Conservation (phyloP, 2,329 filamentous ascomycete genomes). For the Orbilia blumenaviensis region DNA sequence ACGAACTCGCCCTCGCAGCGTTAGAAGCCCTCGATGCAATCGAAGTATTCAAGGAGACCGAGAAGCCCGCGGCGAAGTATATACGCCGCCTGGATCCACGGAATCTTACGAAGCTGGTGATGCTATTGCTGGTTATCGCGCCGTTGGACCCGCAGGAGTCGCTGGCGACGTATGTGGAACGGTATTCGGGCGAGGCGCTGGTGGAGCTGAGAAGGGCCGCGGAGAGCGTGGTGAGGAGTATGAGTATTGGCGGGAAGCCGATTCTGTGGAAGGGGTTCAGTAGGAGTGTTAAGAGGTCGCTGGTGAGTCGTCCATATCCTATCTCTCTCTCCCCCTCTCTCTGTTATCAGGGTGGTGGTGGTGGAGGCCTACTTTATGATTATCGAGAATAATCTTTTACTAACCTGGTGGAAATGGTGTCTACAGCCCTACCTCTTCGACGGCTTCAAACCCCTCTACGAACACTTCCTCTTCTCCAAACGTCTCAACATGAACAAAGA, state of each 20-base stretch:
- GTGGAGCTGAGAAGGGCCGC: conserved; percentile 70
- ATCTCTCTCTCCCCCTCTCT: background rate
- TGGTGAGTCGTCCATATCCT: conserved; percentile 52
- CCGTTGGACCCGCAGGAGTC: conserved; percentile 73
- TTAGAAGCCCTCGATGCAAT: conserved; percentile 74
- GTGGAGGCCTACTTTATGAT: background rate
- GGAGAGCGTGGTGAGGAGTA: conserved; percentile 69
- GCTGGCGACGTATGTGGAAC: conserved; percentile 69
- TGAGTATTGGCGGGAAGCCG: conserved; percentile 52
- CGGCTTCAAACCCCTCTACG: conserved; percentile 74
- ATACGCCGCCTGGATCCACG: conserved; percentile 75
- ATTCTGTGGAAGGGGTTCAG: conserved; percentile 55
- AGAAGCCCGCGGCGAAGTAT: conserved; percentile 67
- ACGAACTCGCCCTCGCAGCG: conserved; percentile 74
- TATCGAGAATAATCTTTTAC: background rate
- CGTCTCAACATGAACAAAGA: conserved; percentile 72
- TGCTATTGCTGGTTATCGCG: conserved; percentile 74
- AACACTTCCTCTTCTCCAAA: conserved; percentile 78
- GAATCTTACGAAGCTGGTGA: conserved; percentile 75
- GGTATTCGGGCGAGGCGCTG: conserved; percentile 68
- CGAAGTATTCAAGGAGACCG: conserved; percentile 69
- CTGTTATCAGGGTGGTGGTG: too few relatives aligned
- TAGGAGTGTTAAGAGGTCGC: conserved; percentile 52
- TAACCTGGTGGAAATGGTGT: background rate
- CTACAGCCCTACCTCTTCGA: conserved; percentile 72